phyloP scores from a whole-genome alignment of 1,139 yeast species.

The Lodderomyces theae region DNA sequence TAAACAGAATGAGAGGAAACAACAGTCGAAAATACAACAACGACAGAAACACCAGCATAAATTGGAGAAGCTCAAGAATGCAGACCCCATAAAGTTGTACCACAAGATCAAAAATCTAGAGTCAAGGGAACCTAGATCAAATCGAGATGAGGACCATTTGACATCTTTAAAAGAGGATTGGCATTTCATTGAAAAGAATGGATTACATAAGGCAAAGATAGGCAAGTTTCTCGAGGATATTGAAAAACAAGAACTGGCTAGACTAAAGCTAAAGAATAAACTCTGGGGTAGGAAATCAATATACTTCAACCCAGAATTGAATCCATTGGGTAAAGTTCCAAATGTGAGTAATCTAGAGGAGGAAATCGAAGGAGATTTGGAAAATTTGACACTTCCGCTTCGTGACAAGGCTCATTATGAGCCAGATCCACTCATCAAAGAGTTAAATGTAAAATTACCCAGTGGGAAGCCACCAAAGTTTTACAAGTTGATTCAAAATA shows the following conservation, averaged over 20 bases:
- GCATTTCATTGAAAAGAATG: constrained; percentile 36
- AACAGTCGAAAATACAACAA: constrained; percentile 36
- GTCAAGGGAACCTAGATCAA: constrained; percentile 16
- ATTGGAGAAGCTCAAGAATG: constrained; percentile 24
- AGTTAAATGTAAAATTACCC: constrained; percentile 32
- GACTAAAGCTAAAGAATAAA: constrained; percentile 21
- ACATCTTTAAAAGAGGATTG: constrained; percentile 36
- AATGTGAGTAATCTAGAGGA: constrained; percentile 6
- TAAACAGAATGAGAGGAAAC: constrained; percentile 36
- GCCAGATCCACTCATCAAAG: constrained; percentile 29
- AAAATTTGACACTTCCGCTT: constrained; percentile 29
- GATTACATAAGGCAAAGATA: constrained; percentile 32
- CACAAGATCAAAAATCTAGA: constrained; percentile 29
- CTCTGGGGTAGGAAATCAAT: constrained; percentile 40
- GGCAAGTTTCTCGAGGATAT: constrained; percentile 20
- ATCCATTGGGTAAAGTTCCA: constrained; percentile 47
- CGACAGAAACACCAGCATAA: constrained; percentile 36
- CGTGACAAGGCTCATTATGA: constrained; percentile 17
- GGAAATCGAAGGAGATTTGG: constrained; percentile 13
- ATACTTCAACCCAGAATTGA: constrained; percentile 46
- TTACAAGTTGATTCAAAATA: constrained; percentile 39
- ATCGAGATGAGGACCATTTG: constrained; percentile 23
- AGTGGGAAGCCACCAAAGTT: constrained; percentile 39
- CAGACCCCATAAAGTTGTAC: constrained; percentile 36
- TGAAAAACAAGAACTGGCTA: constrained; percentile 15